Base-by-base conservation (phyloP, 23 red algal species). In the Gracilaria vermiculophylla region DNA sequence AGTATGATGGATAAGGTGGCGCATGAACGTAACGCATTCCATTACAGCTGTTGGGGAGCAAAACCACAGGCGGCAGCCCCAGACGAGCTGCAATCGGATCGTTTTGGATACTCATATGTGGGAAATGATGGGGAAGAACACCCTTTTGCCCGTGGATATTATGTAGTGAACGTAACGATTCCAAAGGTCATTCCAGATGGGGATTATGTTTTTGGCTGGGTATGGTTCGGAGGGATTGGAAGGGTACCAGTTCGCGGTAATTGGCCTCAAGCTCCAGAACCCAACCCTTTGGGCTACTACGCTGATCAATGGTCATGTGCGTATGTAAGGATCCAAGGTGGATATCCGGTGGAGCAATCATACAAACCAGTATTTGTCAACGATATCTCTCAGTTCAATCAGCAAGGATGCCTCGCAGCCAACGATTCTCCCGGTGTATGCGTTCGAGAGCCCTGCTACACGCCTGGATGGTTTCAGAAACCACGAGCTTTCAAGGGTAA, bases 31-130 rank as follows among this genome's bases (percentile, higher is more conserved):
- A 71, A 65, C 36, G 76, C 88, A 15, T 92, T 92, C 32, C 52
- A 81, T 34, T 92, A 82, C 41, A 70, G 76, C 19, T 92, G 88
- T 64, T 92, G 69, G 60, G 88, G 88, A 34, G 88, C 88, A 19
- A 76, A 58, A 7, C 67, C 76, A 2, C 29, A 48, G 16, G 62
- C 55, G 23, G 83, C 83, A 5, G 37, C 51, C 3, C 41, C 41
- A 14, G 58, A 73, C 43, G 81, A 85, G 31, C 81, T 62, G 25
- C 37, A 85, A 49, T 4, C 64, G 37, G 69, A 76, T 48, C 37
- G 20, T 40, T 88, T 60, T 16, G 83, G 83, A 20, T 88, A 75
- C 39, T 77, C 69, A 1, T 33, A 60, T 13, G 71, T 88, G 3
- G 69, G 71, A 41, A 78, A 78, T 42, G 83, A 88, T 40, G 71